phyloP scores from a whole-genome alignment of 768 basidiomycete genomes.

The Scleroderma bovista region DNA sequence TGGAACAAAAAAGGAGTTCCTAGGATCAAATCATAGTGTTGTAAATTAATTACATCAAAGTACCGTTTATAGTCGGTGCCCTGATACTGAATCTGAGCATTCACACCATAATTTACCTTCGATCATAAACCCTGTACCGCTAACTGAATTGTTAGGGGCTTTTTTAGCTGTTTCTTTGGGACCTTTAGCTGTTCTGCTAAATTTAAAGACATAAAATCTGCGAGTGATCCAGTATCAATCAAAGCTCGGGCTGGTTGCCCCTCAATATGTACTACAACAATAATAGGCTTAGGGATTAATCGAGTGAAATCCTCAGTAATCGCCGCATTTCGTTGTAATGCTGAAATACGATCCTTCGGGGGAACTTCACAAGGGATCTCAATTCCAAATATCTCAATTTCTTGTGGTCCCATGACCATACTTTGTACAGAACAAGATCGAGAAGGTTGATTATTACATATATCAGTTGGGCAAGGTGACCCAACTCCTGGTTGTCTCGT shows the following conservation, averaged over 20 bases:
- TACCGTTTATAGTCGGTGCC: conserved; percentile 3
- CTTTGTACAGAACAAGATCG: no score
- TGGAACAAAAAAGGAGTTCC: conserved; percentile 36
- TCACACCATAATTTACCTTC: conserved; percentile 16
- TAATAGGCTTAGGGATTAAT: neutral
- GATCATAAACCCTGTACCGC: conserved; percentile 26
- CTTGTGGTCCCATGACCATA: no score
- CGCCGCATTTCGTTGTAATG: no score
- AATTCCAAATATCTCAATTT: no score
- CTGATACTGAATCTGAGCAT: conserved; percentile 11
- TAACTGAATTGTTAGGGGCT: conserved; percentile 24
- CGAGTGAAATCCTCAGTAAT: no score
- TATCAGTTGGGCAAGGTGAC: no score
- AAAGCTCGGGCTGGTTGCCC: conserved; percentile 14
- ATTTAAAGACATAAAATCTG: conserved; percentile 23
- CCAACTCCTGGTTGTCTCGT: no score
- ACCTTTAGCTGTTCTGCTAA: neutral
- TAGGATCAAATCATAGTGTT: conserved; percentile 33
- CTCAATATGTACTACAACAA: conserved; percentile 10
- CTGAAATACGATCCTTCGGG: no score
- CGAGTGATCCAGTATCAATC: conserved; percentile 22
- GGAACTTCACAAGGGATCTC: no score
- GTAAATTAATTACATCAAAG: conserved; percentile 35
- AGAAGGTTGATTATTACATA: no score
- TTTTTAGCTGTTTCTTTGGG: conserved; percentile 5